Evolutionary conservation across 1,284 basidiomycete species (phyloP), one percentile per base, ranked within the genome.

Genomic region (Austroboletus novae-zelandiae): DNA sequence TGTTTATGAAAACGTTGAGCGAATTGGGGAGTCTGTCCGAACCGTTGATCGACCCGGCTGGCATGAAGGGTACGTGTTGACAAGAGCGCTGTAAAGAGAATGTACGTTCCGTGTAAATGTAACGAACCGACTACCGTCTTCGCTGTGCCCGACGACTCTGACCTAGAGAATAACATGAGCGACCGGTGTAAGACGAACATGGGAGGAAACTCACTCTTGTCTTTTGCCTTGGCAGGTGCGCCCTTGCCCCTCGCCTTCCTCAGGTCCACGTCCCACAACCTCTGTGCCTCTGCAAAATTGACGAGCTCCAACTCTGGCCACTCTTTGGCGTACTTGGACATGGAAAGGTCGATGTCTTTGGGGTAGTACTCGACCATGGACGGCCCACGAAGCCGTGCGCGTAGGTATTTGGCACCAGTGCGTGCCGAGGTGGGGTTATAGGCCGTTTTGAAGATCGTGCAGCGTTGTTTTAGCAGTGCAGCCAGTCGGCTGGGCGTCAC

Each of bases 331-430:
- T 84, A 67, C 48, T 72, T 61, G 20, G 79, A 64, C 47, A 89
- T 71, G 49, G 75, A 62, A 34, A 89, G 67, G 47, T 80, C 74
- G 51, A 87, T 61, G 23, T 71, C 66, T 27, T 71, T 68, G 0
- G 87, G 87, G 68, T 91, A 91, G 74, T 94, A 95, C 15, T 78
- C 72, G 57, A 85, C 66, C 81, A 94, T 86, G 42, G 86, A 77
- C 0, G 89, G 89, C 1, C 91, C 91, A 2, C 83, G 80, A 32
- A 94, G 78, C 8, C 84, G 78, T 27, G 78, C 74, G 36, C 85
- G 82, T 43, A 94, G 80, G 73, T 94, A 90, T 70, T 94, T 94
- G 18, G 89, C 84, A 31, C 92, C 92, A 1, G 88, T 92, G 25
- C 92, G 84, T 8, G 80, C 66, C 39, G 81, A 82, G 5, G 77